Conservation (phyloP, 345 rosid genomes). For the Lepidium didymum region DNA sequence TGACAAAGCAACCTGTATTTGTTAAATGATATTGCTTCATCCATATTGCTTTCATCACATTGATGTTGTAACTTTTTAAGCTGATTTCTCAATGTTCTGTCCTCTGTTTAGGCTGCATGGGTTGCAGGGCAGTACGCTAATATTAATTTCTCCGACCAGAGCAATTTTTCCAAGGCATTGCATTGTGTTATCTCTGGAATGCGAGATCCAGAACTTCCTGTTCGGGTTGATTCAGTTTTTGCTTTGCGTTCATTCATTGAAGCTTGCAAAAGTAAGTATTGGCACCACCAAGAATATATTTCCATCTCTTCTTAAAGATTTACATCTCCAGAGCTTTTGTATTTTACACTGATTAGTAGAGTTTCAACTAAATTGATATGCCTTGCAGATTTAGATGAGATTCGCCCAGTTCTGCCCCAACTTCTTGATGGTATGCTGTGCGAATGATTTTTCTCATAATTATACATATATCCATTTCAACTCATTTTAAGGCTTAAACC, state of each 20-base stretch:
- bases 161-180: conserved; percentile 74
- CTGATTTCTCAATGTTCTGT: not conserved
- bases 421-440: conserved; percentile 75
- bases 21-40: not conserved
- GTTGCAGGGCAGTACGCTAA: conserved; percentile 97
- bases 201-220: conserved; percentile 95
- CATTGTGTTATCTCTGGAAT: conserved; percentile 84
- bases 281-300: not conserved
- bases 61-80: not conserved
- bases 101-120: conserved; percentile 83
- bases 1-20: conserved; percentile 7
- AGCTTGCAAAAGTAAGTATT: conserved; percentile 68
- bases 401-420: conserved; percentile 94
- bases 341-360: not conserved
- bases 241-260: conserved; percentile 92
- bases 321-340: not conserved
- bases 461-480: not conserved
- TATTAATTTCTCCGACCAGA: conserved; percentile 71
- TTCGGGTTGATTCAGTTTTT: conserved; percentile 96
- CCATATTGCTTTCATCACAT: conserved; percentile 9
- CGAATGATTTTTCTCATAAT: not conserved
- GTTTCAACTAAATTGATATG: not conserved
- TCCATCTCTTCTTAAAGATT: not conserved
- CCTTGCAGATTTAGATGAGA: conserved; percentile 84
- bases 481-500: not conserved